Evolutionary conservation across 306 rosid genomes (phyloP).

Genomic region (Acacia confusa): DNA sequence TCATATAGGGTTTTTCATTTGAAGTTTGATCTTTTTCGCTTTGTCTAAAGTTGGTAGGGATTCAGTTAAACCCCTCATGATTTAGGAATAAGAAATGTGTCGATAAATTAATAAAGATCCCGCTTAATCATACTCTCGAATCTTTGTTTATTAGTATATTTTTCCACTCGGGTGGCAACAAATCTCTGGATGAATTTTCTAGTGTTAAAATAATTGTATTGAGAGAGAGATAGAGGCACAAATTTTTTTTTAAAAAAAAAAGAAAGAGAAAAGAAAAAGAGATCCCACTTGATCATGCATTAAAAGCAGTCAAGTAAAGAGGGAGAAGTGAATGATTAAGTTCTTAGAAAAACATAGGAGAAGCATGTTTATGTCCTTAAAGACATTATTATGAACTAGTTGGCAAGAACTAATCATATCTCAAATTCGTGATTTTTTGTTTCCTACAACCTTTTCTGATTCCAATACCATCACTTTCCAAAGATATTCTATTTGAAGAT

Average conservation of each 20-base stretch:
- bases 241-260: too few relatives aligned
- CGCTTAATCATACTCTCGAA: slow-evolving; percentile 32
- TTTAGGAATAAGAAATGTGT: slow-evolving; percentile 55
- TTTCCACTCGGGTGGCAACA: not conserved
- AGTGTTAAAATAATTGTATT: not conserved
- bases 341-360: slow-evolving; percentile 41
- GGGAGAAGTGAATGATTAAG: slow-evolving; percentile 42
- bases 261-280: not conserved
- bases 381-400: slow-evolving; percentile 45
- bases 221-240: not conserved
- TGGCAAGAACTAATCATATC: slow-evolving; percentile 41
- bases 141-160: not conserved
- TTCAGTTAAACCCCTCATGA: slow-evolving; percentile 55
- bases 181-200: not conserved
- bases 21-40: slow-evolving; percentile 37
- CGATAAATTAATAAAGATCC: slow-evolving; percentile 37
- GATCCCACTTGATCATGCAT: slow-evolving; percentile 48
- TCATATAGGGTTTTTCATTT: slow-evolving; percentile 44
- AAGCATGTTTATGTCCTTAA: slow-evolving; percentile 30
- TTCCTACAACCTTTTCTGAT: slow-evolving; percentile 31
- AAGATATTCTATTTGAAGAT: slow-evolving; percentile 36
- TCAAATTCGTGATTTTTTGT: slow-evolving; percentile 28
- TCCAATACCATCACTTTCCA: slow-evolving; percentile 34
- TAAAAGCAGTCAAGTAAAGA: slow-evolving; percentile 50
- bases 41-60: slow-evolving; percentile 56